Percentiles rank a stretch among this genome's conserved stretches.
These are phyloP conservation scores for Fusarium duplospermum DNA, from an alignment of 2,329 filamentous ascomycete genomes.

Conservation along the genomic window DNA sequence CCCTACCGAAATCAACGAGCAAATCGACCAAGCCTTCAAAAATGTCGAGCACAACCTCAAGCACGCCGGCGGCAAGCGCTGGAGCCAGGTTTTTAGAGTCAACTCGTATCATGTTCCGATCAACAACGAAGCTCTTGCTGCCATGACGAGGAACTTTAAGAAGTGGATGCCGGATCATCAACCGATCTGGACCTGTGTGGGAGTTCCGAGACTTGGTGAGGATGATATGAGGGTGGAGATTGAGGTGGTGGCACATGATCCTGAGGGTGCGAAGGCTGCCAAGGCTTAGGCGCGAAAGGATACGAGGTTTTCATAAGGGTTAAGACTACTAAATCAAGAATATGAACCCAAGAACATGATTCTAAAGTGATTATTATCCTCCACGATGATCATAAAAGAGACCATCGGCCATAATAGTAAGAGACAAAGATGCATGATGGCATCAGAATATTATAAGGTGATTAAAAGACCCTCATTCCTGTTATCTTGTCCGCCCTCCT, in stretches of 20 bases:
- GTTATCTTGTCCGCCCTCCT: neutral
- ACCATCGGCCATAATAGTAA: too few species aligned
- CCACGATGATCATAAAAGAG: too few species aligned
- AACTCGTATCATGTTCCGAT: neutral
- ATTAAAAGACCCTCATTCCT: neutral
- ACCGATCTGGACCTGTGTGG: slow-evolving; percentile 2
- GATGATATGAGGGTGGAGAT: slow-evolving; percentile 14
- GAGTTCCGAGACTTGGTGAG: neutral
- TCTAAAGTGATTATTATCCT: neutral
- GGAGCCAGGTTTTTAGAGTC: neutral
- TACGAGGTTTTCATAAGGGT: too few species aligned
- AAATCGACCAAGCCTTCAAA: slow-evolving; percentile 1
- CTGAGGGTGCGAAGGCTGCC: neutral
- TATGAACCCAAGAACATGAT: neutral
- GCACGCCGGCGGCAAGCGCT: neutral
- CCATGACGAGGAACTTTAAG: neutral
- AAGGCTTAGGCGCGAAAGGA: neutral
- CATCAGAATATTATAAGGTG: neutral
- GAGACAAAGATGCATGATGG: too few species aligned
- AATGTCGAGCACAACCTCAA: neutral
- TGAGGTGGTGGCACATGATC: slow-evolving; percentile 7
- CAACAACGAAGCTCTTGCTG: neutral
- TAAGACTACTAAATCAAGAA: neutral
- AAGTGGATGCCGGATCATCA: slow-evolving; percentile 3
- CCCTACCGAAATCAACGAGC: neutral